Base-by-base conservation (phyloP, 2,329 filamentous ascomycete genomes). In the Tolypocladium nubicola region DNA sequence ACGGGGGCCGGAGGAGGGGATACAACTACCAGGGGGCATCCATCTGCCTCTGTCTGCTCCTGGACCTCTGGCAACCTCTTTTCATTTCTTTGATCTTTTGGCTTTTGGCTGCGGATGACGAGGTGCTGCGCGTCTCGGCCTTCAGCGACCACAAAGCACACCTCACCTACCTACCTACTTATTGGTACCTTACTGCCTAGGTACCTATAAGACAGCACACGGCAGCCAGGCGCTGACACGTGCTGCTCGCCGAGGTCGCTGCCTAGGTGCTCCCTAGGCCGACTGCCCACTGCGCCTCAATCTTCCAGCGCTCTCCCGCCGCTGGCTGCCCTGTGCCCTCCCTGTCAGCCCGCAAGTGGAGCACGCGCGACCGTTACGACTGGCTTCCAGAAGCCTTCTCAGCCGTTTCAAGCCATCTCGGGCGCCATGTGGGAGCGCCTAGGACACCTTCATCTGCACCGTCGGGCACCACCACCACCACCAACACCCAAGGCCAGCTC, bases 401-500 rank as follows among this genome's bases (percentile, higher is more conserved):
- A 19, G 47, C 21, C 47, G 47, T 50, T 35, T 50, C 26, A n/a
- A 14, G 52, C 43, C 50, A 35, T 39, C 30, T n/a, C 26, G 23
- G 40, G 16, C 56, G 52, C 52, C 54, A 62, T 62, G 61, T 61
- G 59, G 61, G 59, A 61, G 57, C 57, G 56, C 33, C 53, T 58
- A 52, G 49, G 53, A 57, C 49, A n/a, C 10, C 37, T 16, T 11
- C 54, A 13, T n/a, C 52, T 14, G 23, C 21, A 13, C 19, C 41
- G 8, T n/a, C 52, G 11, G n/a, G 35, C 47, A 53, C 40, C 26
- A 6, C 26, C 26, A 6, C 26, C 26, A 6, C 26, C 26, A 6
- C 26, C 26, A 6, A 5, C 26, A 30, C 26, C 26, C 26, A 30
- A 30, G 26, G 26, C 26, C 26, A 30, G 16, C 21, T 21, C 56